phyloP scores from a whole-genome alignment of 2,329 filamentous ascomycete species.

The Diaporthe citrichinensis region DNA sequence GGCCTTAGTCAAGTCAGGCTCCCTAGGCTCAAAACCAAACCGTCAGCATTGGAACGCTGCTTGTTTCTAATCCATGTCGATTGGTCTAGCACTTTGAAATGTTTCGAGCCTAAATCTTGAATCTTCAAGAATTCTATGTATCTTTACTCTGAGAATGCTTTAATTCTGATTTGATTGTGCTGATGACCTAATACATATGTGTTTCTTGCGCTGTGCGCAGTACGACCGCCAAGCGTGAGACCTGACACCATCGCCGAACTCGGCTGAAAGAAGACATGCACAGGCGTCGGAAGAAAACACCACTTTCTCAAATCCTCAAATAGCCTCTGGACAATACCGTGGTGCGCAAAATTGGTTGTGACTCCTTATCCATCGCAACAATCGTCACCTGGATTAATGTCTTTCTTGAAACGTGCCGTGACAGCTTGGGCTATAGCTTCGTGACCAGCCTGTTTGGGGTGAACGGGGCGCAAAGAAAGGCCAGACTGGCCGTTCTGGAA shows the following conservation, averaged over 20 bases:
- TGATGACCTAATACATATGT: slow-evolving; percentile 10
- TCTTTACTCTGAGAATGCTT: slow-evolving; percentile 4
- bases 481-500: slow-evolving; percentile 19
- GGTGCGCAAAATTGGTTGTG: background rate
- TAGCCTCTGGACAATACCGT: background rate
- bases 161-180: slow-evolving; percentile 15
- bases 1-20: background rate
- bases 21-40: slow-evolving; percentile 4
- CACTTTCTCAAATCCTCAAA: slow-evolving; percentile 13
- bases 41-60: slow-evolving; percentile 11
- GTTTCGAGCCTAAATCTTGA: slow-evolving; percentile 3
- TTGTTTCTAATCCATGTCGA: background rate
- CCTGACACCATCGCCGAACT: background rate
- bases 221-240: slow-evolving; percentile 1
- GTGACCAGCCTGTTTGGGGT: slow-evolving; percentile 21
- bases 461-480: slow-evolving; percentile 12
- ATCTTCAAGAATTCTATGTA: slow-evolving; percentile 5
- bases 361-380: slow-evolving; percentile 16
- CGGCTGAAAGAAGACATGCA: slow-evolving; percentile 1
- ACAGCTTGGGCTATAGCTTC: slow-evolving; percentile 18
- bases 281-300: slow-evolving; percentile 7
- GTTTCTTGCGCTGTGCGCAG: slow-evolving; percentile 8
- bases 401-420: slow-evolving; percentile 22
- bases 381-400: slow-evolving; percentile 11
- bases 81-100: background rate